Percentiles rank a stretch among this genome's conserved stretches.
Evolutionary conservation across 2,329 filamentous ascomycete genomes (phyloP).

Genomic region (Coniochaeta sp.): DNA sequence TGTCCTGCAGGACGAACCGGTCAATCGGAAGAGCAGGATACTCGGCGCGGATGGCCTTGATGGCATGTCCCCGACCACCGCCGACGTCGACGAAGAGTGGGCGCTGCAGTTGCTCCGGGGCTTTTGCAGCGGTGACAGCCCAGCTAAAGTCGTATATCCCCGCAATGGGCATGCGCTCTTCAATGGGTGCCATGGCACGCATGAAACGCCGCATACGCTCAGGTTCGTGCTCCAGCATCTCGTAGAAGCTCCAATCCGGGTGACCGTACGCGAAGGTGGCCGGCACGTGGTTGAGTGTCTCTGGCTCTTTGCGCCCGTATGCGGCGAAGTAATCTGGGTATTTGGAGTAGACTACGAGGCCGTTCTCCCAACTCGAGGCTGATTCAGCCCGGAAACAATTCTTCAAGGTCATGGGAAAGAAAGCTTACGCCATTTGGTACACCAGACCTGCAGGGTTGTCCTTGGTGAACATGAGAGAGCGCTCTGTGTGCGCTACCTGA

Average conservation of each 20-base stretch:
- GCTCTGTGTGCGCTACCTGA: slow-evolving; percentile 10
- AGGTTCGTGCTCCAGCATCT: slow-evolving; percentile 16
- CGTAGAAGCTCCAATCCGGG: slow-evolving; percentile 17
- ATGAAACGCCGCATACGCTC: slow-evolving; percentile 16
- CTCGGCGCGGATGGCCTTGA: slow-evolving; percentile 16
- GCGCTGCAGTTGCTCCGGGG: slow-evolving; percentile 5
- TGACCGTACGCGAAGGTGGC: slow-evolving; percentile 15
- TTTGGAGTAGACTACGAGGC: slow-evolving; percentile 10
- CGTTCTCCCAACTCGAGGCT: slow-evolving; percentile 11
- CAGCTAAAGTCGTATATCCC: slow-evolving; percentile 19
- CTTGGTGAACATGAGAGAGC: slow-evolving; percentile 9
- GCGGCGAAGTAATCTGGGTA: slow-evolving; percentile 17
- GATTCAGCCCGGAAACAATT: not conserved
- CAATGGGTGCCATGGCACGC: slow-evolving; percentile 18
- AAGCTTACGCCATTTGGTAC: slow-evolving; percentile 10
- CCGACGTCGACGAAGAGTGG: slow-evolving; percentile 24
- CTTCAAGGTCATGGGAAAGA: not conserved
- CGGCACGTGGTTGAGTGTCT: slow-evolving; percentile 17
- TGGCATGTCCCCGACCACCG: slow-evolving; percentile 20
- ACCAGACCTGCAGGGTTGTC: slow-evolving; percentile 7
- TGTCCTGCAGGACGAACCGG: slow-evolving; percentile 22
- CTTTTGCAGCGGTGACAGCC: slow-evolving; percentile 11
- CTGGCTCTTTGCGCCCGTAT: slow-evolving; percentile 18
- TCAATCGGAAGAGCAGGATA: slow-evolving; percentile 14
- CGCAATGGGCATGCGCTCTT: slow-evolving; percentile 16